Evolutionary conservation across 345 rosid genomes (phyloP), one percentile per base, ranked within the genome.

Genomic region (Eucalyptus guilfoylei): DNA sequence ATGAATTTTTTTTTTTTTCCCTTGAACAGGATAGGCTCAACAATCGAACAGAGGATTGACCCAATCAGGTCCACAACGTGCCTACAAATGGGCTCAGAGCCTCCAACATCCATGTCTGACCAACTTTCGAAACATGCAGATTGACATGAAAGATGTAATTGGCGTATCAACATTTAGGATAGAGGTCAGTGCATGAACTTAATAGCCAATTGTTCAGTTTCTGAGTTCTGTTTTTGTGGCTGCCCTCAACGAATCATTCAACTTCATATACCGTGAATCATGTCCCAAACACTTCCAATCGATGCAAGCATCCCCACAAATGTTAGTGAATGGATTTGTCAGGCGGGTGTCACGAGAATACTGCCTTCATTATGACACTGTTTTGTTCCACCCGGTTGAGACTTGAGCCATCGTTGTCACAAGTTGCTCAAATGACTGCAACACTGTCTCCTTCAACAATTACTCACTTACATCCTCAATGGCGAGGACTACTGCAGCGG

Each of bases 301-400:
- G 80, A 32, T 32, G 40, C 23, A 32, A 16, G 23, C 42, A 67
- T 32, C 42, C 42, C 80, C 80, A 67, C 80, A 67, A 32, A 67
- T 32, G 80, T 67, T 67, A 8, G 80, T 32, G 42, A 67, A 67
- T 32, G 42, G 23, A 67, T 67, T 67, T 30, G 42, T 67, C 23
- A 2, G 42, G 42, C 76, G 0, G 21, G 80, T 0, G 1, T 32
- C 12, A 6, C 4, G 40, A 67, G 42, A 67, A 67, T 14, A 13
- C 3, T 64, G 19, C 19, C 76, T 64, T 32, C 80, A 3, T 67
- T 5, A 34, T 69, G 80, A 32, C 80, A 16, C 42, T 69, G 42
- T 32, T 69, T 21, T 69, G 42, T 3, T 32, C 42, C 42, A 32
- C 80, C 24, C 0, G 13, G 24, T 69, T 32, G 76, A 64, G 76